Evolutionary conservation across 345 rosid genomes (phyloP), one percentile per base, ranked within the genome.

Genomic region (Populus pruinosa): DNA sequence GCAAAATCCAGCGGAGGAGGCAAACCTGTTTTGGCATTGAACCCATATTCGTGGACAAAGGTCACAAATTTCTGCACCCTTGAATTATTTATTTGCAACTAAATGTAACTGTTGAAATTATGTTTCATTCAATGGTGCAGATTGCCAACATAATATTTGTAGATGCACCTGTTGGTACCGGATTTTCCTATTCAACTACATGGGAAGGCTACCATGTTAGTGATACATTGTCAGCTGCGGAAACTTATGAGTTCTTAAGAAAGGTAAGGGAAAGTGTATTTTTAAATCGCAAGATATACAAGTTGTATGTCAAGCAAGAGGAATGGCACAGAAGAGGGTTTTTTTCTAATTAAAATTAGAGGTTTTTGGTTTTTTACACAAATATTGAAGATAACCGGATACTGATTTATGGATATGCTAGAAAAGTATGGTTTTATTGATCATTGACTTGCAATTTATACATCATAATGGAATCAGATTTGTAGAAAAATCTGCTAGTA

Each of bases 151-250:
- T 80, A 7, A 59, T 80, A 62, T 80, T 80, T 36, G 33, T 87
- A 71, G 87, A 85, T 47, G 59, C 82, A 44, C 89, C 89, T 0
- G 85, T 75, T 6, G 89, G 87, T 1, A 77, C 87, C 5, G 89
- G 87, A 39, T 84, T 84, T 73, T 87, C 86, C 4, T 87, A 84
- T 33, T 74, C 89, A 7, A 87, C 62, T 0, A 82, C 74, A 7
- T 68, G 41, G 76, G 43, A 49, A 35, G 74, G 68, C 2, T 76
- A 76, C 20, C 2, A 70, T 0, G 6, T 13, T 3, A 73, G 36
- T 8, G 89, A 84, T 31, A 75, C 82, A 2, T 31, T 74, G 20
- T 59, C 72, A 5, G 69, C 81, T 13, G 10, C 61, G 66, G 33
- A 78, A n/a, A 63, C 49, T 4, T 80, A 70, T 20, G 53, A 69